A percentile compares a stretch with the other conserved stretches of the same genome.
These are phyloP conservation scores for Lactarius akahatsu DNA, from an alignment of 768 basidiomycete species.

Conservation along the genomic window DNA sequence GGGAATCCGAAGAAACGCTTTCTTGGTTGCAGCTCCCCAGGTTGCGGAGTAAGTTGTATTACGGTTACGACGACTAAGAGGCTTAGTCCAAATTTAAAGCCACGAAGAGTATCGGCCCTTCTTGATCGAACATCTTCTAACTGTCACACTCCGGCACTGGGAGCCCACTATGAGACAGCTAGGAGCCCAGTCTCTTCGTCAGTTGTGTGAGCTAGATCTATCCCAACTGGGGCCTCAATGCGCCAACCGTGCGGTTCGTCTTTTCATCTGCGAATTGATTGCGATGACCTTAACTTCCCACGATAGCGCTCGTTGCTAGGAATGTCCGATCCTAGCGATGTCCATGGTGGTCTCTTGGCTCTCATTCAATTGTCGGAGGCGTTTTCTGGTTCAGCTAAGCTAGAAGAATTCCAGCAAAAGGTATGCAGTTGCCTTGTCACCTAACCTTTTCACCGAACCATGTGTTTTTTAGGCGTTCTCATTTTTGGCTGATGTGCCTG, in stretches of 20 bases:
- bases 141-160: slow-evolving; percentile 85
- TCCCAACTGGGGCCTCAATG: slow-evolving; percentile 49
- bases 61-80: slow-evolving; percentile 13
- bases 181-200: slow-evolving; percentile 71
- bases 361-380: slow-evolving; percentile 73
- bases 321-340: slow-evolving; percentile 63
- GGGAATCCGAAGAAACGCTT: slow-evolving; percentile 80
- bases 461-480: slow-evolving; percentile 57
- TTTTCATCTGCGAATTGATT: slow-evolving; percentile 26
- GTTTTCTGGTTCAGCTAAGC: slow-evolving; percentile 38
- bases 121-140: slow-evolving; percentile 70
- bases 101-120: slow-evolving; percentile 70
- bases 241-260: slow-evolving; percentile 53
- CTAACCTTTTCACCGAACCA: neutral
- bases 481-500: slow-evolving; percentile 55
- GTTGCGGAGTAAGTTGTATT: slow-evolving; percentile 71
- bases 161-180: slow-evolving; percentile 76
- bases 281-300: slow-evolving; percentile 8
- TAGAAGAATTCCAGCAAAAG: slow-evolving; percentile 37
- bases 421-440: slow-evolving; percentile 37
- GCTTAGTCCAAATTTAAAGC: slow-evolving; percentile 43
- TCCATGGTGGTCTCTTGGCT: slow-evolving; percentile 81
- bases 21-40: slow-evolving; percentile 78
- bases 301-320: slow-evolving; percentile 54
- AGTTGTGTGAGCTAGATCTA: slow-evolving; percentile 64